Percentiles rank a stretch among this genome's conserved stretches.
phyloP scores from a whole-genome alignment of 129 eudicot genomes.

The Mikania micrantha region DNA sequence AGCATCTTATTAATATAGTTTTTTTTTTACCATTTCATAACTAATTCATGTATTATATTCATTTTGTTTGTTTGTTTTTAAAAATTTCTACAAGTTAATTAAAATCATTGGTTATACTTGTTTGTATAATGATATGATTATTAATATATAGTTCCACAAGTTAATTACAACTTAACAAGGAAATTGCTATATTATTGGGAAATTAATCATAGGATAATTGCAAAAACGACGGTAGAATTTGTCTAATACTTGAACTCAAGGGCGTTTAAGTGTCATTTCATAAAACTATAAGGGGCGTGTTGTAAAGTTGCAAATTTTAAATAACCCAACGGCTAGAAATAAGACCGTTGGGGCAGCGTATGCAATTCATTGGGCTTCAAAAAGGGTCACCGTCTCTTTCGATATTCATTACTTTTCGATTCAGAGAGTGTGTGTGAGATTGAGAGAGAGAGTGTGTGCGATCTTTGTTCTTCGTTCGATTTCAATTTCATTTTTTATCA shows the following conservation, averaged over 20 bases:
- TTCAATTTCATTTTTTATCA: neutral
- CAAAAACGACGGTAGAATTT: neutral
- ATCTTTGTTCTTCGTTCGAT: neutral
- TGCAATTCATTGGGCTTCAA: slow-evolving; percentile 21
- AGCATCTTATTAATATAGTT: too few species aligned
- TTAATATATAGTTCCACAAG: too few species aligned
- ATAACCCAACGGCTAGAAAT: slow-evolving; percentile 27
- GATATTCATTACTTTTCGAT: neutral
- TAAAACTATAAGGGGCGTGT: neutral
- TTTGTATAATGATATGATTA: too few species aligned
- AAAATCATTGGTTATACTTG: too few species aligned
- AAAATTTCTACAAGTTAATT: too few species aligned
- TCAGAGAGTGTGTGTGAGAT: neutral
- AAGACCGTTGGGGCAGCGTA: slow-evolving; percentile 23
- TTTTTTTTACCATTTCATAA: too few species aligned
- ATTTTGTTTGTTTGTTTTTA: too few species aligned
- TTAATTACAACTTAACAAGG: too few species aligned
- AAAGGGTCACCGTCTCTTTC: slow-evolving; percentile 16
- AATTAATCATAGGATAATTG: neutral
- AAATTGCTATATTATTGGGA: too few species aligned
- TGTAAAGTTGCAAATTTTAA: slow-evolving; percentile 1
- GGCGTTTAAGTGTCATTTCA: neutral
- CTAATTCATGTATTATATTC: too few species aligned
- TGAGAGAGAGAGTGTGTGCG: neutral
- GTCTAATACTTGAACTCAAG: neutral